phyloP scores from a whole-genome alignment of 345 rosid species.

The Mercurialis annua region DNA sequence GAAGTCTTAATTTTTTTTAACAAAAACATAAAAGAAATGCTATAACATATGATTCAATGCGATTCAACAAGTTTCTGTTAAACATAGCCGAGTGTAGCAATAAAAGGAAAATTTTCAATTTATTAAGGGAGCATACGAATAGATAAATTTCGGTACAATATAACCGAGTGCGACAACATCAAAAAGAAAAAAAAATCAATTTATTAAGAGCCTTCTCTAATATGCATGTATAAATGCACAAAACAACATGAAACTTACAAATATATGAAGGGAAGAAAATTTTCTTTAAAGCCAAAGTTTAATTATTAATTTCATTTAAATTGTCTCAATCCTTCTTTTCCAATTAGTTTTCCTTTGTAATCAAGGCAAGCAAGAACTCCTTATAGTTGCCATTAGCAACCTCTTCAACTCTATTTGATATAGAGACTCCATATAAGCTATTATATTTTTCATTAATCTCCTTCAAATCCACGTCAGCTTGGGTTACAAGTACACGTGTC shows the following conservation, averaged over 20 bases:
- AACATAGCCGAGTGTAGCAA: neutral
- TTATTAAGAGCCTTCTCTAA: slow-evolving; percentile 5
- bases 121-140: neutral
- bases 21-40: too few species aligned
- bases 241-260: neutral
- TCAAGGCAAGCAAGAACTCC: slow-evolving; percentile 61
- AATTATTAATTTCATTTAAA: slow-evolving; percentile 9
- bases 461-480: slow-evolving; percentile 63
- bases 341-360: slow-evolving; percentile 43
- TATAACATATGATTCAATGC: too few species aligned
- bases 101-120: slow-evolving; percentile 9
- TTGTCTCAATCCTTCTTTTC: neutral
- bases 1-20: too few species aligned
- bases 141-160: too few species aligned
- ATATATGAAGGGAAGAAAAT: neutral
- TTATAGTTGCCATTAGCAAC: slow-evolving; percentile 68
- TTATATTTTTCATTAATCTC: slow-evolving; percentile 48
- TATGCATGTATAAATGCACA: neutral
- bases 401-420: slow-evolving; percentile 46
- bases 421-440: slow-evolving; percentile 39
- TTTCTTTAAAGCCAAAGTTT: neutral
- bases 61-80: too few species aligned
- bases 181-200: neutral
- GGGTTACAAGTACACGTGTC: slow-evolving; percentile 67
- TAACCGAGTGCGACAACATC: too few species aligned